Evolutionary conservation across 192 early-diverging fungal genomes (phyloP).

Genomic region (Coemansia sp.): DNA sequence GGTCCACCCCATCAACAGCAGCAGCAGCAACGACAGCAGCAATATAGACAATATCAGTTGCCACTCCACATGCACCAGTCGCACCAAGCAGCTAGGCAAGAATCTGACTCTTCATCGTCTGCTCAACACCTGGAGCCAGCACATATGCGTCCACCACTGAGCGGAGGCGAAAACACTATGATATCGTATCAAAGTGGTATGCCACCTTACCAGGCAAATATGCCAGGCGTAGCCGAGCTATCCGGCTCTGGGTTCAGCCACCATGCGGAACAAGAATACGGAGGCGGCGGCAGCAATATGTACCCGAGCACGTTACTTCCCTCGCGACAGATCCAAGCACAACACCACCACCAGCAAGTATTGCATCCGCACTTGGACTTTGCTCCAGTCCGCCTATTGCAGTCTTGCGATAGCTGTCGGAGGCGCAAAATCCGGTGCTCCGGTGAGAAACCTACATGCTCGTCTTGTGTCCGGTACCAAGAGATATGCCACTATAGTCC

Average conservation of each 20-base stretch:
- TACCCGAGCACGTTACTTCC: conserved; percentile 40
- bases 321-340: conserved; percentile 31
- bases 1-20: conserved; percentile 11
- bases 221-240: conserved; percentile 2
- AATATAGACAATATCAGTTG: conserved; percentile 6
- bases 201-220: not conserved
- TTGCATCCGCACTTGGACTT: conserved; percentile 21
- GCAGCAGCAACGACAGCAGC: conserved; percentile 15
- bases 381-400: conserved; percentile 42
- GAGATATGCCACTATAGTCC: conserved; percentile 59
- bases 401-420: conserved; percentile 59
- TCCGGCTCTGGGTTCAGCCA: not conserved
- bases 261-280: not conserved
- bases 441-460: conserved; percentile 57
- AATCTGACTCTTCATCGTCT: not conserved
- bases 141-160: not conserved
- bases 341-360: conserved; percentile 16
- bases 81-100: conserved; percentile 13
- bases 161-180: not conserved
- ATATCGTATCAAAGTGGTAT: not conserved
- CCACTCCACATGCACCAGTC: not conserved
- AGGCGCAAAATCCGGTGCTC: conserved; percentile 57
- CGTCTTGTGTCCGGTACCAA: conserved; percentile 52
- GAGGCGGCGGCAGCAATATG: not conserved
- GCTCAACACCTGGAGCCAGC: not conserved